phyloP scores from a whole-genome alignment of 495 filamentous ascomycete genomes.

The Xylaria curta region DNA sequence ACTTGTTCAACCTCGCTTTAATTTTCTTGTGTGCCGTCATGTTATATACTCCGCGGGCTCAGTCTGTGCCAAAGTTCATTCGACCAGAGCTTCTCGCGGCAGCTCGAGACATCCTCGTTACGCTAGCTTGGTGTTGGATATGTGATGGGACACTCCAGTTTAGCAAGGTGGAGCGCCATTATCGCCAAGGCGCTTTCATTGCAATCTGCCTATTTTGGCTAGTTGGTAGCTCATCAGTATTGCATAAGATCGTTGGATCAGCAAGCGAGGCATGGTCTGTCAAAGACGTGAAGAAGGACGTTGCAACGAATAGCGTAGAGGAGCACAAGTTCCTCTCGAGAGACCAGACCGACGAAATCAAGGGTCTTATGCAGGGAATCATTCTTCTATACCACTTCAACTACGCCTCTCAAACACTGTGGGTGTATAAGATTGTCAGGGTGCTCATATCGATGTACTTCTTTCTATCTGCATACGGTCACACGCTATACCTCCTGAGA shows the following conservation, averaged over 20 bases:
- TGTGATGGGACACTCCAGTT: conserved; percentile 63
- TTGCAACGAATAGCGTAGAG: neutral
- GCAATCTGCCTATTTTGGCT: conserved; percentile 41
- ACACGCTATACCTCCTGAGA: conserved; percentile 61
- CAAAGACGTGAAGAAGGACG: conserved; percentile 24
- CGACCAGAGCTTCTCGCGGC: conserved; percentile 19
- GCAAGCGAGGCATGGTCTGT: conserved; percentile 19
- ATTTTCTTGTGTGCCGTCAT: conserved; percentile 35
- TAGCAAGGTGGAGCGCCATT: conserved; percentile 63
- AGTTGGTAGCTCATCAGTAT: conserved; percentile 46
- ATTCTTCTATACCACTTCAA: conserved; percentile 66
- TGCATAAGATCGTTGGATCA: conserved; percentile 37
- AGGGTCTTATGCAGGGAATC: conserved; percentile 67
- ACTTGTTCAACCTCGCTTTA: conserved; percentile 44
- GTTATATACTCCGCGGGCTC: conserved; percentile 24
- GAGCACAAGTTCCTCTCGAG: conserved; percentile 52
- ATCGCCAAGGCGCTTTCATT: conserved; percentile 48
- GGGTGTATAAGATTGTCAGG: conserved; percentile 61
- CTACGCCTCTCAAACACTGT: conserved; percentile 55
- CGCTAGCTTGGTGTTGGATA: conserved; percentile 58
- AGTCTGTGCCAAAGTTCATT: conserved; percentile 24
- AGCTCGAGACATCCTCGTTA: conserved; percentile 42
- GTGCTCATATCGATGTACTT: conserved; percentile 65
- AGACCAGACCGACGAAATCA: conserved; percentile 67
- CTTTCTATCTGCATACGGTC: conserved; percentile 66